Evolutionary conservation across 306 rosid genomes (phyloP), one percentile per base, ranked within the genome.

Genomic region (Vigna angularis): DNA sequence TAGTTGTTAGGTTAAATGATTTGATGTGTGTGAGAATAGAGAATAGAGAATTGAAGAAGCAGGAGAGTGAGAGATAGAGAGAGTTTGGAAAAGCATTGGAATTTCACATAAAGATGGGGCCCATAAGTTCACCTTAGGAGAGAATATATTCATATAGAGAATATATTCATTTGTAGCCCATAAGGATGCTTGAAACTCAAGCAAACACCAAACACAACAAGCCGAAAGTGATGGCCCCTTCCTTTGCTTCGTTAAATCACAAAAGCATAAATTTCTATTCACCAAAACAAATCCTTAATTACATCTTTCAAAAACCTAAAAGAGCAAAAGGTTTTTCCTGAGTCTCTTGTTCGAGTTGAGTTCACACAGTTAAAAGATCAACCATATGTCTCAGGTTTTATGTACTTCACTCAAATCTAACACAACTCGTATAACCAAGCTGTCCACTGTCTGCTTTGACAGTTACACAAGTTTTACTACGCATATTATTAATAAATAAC

Each of bases 171-270:
- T 69, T 74, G 68, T 65, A 87, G 83, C 86, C 86, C 85, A 89
- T 83, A 88, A 89, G 87, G 92, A 92, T 89, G 98, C 98, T 94
- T 94, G 85, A 94, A 88, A 63, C 88, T 92, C 90, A 94, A 92
- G 98, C 98, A 92, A 90, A 87, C 92, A 26, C 28, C 67, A 74
- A 78, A 79, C 76, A 72, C 65, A 78, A 74, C 68, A 57, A 88
- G 68, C 84, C 48, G 78, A 90, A 88, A 88, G 92, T 74, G 85
- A 84, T 55, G 85, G 78, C 81, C 86, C 85, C 81, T 73, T 72
- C 81, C 89, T 83, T 86, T 90, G 88, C 87, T 85, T 89, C 74
- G 82, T 82, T 88, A 85, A 82, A 81, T 88, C 85, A 85, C 70
- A 87, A 68, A 89, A 84, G 74, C 71, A 82, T 59, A 78, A 45